Evolutionary conservation across 164 flowering plant species (phyloP).

Genomic region (Kalanchoe fedtschenkoi): DNA sequence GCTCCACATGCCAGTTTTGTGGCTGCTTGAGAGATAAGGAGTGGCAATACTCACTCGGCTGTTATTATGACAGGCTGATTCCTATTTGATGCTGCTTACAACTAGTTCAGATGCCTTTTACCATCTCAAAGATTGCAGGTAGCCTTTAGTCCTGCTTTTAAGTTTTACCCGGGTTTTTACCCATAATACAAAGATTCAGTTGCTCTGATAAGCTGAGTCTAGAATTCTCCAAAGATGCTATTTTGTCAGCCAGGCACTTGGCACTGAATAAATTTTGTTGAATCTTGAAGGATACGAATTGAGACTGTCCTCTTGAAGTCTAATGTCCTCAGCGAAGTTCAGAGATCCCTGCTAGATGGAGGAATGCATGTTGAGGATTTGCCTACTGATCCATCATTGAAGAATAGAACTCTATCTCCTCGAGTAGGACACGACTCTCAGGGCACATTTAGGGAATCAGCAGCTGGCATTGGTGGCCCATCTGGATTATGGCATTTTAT

Average conservation of each 20-base stretch:
- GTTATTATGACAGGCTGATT: slow-evolving; percentile 53
- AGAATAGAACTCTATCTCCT: slow-evolving; percentile 38
- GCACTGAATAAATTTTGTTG: neutral
- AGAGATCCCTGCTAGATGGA: slow-evolving; percentile 79
- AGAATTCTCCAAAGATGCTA: too few species aligned
- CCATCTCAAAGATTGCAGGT: slow-evolving; percentile 98
- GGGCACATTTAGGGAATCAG: slow-evolving; percentile 26
- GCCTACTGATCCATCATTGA: slow-evolving; percentile 55
- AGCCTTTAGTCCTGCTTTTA: neutral
- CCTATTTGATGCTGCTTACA: slow-evolving; percentile 85
- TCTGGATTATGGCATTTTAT: slow-evolving; percentile 98
- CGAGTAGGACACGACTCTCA: slow-evolving; percentile 60
- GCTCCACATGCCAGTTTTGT: neutral
- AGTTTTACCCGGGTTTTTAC: too few species aligned
- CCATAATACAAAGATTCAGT: too few species aligned
- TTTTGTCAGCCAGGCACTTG: neutral
- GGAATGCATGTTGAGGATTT: slow-evolving; percentile 91
- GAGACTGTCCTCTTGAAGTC: slow-evolving; percentile 83
- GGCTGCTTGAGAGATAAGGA: neutral
- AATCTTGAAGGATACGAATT: slow-evolving; percentile 59
- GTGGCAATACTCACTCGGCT: neutral
- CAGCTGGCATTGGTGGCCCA: slow-evolving; percentile 69
- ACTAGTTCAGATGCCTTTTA: slow-evolving; percentile 94
- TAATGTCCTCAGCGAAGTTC: slow-evolving; percentile 86
- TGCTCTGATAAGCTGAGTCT: too few species aligned